phyloP scores from a whole-genome alignment of 495 filamentous ascomycete species.

The Hyaloscypha variabilis region DNA sequence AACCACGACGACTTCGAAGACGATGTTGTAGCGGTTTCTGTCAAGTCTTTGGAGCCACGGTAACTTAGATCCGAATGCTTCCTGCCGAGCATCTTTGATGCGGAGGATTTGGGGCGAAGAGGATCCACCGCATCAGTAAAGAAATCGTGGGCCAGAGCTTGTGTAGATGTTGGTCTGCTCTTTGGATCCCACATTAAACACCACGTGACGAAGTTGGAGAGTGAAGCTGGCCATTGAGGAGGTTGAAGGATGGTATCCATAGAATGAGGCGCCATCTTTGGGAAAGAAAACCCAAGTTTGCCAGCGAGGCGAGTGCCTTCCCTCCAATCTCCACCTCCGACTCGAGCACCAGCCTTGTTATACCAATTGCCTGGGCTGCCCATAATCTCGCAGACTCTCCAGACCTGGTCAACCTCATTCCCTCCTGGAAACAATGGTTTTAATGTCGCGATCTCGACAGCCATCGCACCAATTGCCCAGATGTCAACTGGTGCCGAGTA shows the following conservation, averaged over 20 bases:
- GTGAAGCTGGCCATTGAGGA: constrained; percentile 87
- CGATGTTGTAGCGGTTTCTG: constrained; percentile 60
- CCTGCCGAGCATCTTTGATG: constrained; percentile 78
- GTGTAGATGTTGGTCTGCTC: constrained; percentile 87
- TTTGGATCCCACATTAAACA: constrained; percentile 99
- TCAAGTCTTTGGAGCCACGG: constrained; percentile 63
- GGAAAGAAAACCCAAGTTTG: constrained; percentile 97
- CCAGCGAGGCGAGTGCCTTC: constrained; percentile 91
- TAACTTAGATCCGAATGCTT: constrained; percentile 82
- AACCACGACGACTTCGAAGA: constrained; percentile 94
- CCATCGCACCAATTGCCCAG: constrained; percentile 99
- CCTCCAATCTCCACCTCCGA: constrained; percentile 97
- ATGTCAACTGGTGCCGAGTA: constrained; percentile 99
- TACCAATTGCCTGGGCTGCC: constrained; percentile 98
- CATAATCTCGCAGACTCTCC: constrained; percentile 99
- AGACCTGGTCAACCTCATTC: constrained; percentile 99
- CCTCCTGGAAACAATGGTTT: constrained; percentile 97
- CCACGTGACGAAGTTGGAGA: constrained; percentile 95
- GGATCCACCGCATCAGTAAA: constrained; percentile 96
- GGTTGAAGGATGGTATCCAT: constrained; percentile 92
- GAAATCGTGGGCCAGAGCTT: constrained; percentile 92
- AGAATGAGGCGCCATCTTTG: constrained; percentile 97
- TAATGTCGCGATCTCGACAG: constrained; percentile 95
- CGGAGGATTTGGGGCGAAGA: constrained; percentile 85
- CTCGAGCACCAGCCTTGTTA: constrained; percentile 80